Conservation (phyloP, 2,329 filamentous ascomycete species). For the Biscogniauxia mediterranea region DNA sequence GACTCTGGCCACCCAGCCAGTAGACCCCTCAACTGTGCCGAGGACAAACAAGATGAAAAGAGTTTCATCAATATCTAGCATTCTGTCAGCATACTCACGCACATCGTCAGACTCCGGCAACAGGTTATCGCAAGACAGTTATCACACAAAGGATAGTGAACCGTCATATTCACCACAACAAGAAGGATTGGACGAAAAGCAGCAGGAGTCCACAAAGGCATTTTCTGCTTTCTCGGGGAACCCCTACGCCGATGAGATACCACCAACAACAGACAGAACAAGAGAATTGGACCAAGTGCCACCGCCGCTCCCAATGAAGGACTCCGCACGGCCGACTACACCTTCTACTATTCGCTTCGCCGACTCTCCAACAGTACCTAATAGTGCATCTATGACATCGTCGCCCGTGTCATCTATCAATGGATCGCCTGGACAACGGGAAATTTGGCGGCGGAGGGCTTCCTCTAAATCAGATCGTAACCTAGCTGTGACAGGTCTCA, state of each 20-base stretch:
- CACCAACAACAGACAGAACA: conserved; percentile 19
- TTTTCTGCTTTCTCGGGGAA: conserved; percentile 27
- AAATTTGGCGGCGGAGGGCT: conserved; percentile 49
- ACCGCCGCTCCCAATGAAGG: conserved; percentile 32
- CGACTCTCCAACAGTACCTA: conserved; percentile 8
- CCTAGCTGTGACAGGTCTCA: conserved; percentile 47
- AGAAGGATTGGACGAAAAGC: conserved; percentile 21
- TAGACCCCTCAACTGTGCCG: conserved; percentile 6
- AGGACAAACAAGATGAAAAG: conserved; percentile 37
- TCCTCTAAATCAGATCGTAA: conserved; percentile 48
- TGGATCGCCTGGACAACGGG: conserved; percentile 29
- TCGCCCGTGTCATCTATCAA: conserved; percentile 21
- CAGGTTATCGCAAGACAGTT: conserved; percentile 40
- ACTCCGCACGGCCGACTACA: conserved; percentile 24
- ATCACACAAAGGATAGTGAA: conserved; percentile 37
- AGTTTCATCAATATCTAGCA: conserved; percentile 50
- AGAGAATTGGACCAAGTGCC: conserved; percentile 24
- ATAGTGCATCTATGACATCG: conserved; percentile 13
- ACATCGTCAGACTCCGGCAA: conserved; percentile 45
- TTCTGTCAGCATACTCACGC: conserved; percentile 55
- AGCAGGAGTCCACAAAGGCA: conserved; percentile 20
- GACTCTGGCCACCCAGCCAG: conserved; percentile 5
- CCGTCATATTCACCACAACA: conserved; percentile 34
- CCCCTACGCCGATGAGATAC: conserved; percentile 22
- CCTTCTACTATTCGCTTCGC: conserved; percentile 19